These are phyloP conservation scores for Rhizophagus clarus DNA, from an alignment of 192 early-diverging fungal species.

Conservation along the genomic window DNA sequence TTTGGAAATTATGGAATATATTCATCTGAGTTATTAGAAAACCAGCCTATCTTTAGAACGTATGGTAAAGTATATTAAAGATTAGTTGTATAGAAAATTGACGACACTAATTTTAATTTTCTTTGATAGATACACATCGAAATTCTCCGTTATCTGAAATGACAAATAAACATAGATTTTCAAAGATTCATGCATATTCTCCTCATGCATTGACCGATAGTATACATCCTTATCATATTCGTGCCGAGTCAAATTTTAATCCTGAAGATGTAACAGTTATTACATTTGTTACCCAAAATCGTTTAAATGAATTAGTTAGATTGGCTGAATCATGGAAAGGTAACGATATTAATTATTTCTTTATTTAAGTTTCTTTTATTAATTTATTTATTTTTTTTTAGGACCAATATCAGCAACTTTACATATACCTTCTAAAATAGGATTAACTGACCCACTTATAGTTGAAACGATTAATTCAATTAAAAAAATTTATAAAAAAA, in stretches of 20 bases:
- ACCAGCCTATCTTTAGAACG: neutral
- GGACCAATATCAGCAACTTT: slow-evolving; percentile 58
- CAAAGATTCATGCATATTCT: slow-evolving; percentile 41
- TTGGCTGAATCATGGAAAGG: slow-evolving; percentile 56
- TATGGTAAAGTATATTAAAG: neutral
- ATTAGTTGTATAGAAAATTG: neutral
- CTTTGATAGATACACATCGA: slow-evolving; percentile 5
- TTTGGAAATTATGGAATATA: neutral
- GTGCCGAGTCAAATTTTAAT: slow-evolving; percentile 35
- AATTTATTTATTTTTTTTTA: slow-evolving; percentile 24
- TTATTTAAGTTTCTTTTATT: neutral
- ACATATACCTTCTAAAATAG: slow-evolving; percentile 38
- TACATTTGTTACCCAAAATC: slow-evolving; percentile 49
- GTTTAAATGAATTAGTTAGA: slow-evolving; percentile 45
- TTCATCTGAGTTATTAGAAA: neutral
- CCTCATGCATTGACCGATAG: slow-evolving; percentile 37
- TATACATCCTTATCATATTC: slow-evolving; percentile 43
- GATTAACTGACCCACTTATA: slow-evolving; percentile 13
- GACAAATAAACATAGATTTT: slow-evolving; percentile 20
- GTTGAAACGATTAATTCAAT: slow-evolving; percentile 7
- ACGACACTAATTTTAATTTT: neutral
- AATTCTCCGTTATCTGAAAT: slow-evolving; percentile 20
- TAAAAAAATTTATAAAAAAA: slow-evolving; percentile 38
- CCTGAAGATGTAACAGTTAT: slow-evolving; percentile 49
- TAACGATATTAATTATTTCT: slow-evolving; percentile 19